These are phyloP conservation scores for Mucor mucedo DNA, from an alignment of 371 early-diverging fungal genomes.

Conservation along the genomic window DNA sequence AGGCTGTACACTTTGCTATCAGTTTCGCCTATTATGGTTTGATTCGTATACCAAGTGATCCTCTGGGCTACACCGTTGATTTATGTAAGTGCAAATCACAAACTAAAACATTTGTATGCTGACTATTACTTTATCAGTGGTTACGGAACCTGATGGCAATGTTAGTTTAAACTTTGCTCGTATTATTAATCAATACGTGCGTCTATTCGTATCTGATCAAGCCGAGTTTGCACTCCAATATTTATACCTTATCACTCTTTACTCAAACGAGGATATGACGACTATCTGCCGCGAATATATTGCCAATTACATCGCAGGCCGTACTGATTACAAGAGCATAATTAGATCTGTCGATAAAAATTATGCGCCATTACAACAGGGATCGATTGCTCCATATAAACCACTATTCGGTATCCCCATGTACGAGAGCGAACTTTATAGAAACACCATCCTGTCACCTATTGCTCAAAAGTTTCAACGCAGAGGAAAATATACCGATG, in stretches of 20 bases:
- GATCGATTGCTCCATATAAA: conserved; percentile 5
- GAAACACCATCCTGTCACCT: conserved; percentile 59
- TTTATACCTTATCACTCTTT: conserved; percentile 65
- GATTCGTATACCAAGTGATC: conserved; percentile 70
- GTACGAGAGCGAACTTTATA: conserved; percentile 32
- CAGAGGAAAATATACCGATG: conserved; percentile 73
- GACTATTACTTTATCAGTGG: conserved; percentile 14
- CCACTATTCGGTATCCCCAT: neutral
- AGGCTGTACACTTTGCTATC: conserved; percentile 92
- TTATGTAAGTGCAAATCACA: conserved; percentile 33
- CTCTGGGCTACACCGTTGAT: conserved; percentile 25
- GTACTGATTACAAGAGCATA: conserved; percentile 59
- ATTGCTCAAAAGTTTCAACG: conserved; percentile 74
- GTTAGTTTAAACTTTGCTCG: conserved; percentile 66
- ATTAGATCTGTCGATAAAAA: conserved; percentile 38
- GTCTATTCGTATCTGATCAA: conserved; percentile 51
- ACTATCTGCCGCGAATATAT: conserved; percentile 47
- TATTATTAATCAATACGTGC: conserved; percentile 62
- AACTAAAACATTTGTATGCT: neutral
- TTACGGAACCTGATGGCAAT: conserved; percentile 15
- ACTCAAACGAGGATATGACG: conserved; percentile 44
- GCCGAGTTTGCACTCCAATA: conserved; percentile 68
- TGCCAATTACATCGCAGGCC: conserved; percentile 48
- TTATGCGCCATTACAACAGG: neutral
- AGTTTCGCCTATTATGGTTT: conserved; percentile 79